Evolutionary conservation across 208 protist genomes (phyloP).

Genomic region (Leishmania mexicana): DNA sequence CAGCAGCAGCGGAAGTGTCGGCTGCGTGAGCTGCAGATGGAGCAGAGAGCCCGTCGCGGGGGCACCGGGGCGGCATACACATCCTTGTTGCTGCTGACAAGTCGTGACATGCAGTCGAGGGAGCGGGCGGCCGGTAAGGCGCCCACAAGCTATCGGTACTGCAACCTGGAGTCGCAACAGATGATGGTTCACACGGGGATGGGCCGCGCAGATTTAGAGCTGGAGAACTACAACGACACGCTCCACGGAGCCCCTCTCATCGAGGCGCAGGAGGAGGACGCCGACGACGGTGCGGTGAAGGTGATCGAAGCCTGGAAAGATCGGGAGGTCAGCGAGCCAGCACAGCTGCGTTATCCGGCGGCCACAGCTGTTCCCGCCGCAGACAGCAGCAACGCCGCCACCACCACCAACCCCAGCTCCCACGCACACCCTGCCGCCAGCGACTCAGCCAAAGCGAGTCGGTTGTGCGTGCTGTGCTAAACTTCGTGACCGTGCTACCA

Average conservation of each 20-base stretch:
- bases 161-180: slow-evolving; percentile 21
- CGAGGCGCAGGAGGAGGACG: background rate
- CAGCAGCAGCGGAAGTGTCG: slow-evolving; percentile 22
- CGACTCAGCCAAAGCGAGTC: background rate
- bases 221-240: slow-evolving; percentile 53
- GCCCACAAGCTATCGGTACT: slow-evolving; percentile 23
- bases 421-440: background rate
- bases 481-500: background rate
- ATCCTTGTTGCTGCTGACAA: slow-evolving; percentile 18
- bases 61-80: slow-evolving; percentile 17
- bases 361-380: background rate
- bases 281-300: background rate
- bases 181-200: slow-evolving; percentile 35
- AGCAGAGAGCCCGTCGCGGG: slow-evolving; percentile 18
- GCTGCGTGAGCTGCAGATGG: slow-evolving; percentile 10
- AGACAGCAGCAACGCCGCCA: too few relatives aligned
- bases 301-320: background rate
- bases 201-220: slow-evolving; percentile 8
- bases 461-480: background rate
- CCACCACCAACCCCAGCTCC: background rate
- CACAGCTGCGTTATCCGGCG: background rate
- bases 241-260: slow-evolving; percentile 24
- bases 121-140: slow-evolving; percentile 6
- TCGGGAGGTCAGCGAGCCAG: background rate
- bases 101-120: slow-evolving; percentile 15